These are phyloP conservation scores for Piper longum DNA, from an alignment of 164 flowering plant species.

Conservation along the genomic window DNA sequence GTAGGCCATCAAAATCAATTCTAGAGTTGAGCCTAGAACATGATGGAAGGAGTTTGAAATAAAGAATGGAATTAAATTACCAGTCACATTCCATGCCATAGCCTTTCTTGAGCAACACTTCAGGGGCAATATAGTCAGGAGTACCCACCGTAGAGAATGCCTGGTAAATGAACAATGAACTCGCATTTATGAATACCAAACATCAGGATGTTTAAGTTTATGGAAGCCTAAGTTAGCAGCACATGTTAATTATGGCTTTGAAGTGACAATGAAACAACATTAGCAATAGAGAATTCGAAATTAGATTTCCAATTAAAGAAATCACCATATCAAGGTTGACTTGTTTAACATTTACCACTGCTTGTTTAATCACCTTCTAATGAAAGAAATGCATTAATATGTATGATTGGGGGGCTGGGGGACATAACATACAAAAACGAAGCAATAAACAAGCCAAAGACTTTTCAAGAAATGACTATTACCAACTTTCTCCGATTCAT, in stretches of 20 bases:
- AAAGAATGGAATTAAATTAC: conserved; percentile 15
- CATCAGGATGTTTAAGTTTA: neutral
- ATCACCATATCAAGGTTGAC: too few relatives aligned
- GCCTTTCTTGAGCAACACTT: conserved; percentile 88
- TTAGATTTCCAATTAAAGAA: neutral
- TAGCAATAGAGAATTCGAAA: neutral
- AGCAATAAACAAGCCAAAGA: neutral
- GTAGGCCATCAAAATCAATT: too few relatives aligned
- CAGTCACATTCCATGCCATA: conserved; percentile 98
- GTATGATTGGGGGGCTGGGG: too few relatives aligned
- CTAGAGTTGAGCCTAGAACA: neutral
- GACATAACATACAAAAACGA: too few relatives aligned
- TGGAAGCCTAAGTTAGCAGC: neutral
- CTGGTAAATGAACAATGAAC: conserved; percentile 7
- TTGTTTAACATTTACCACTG: too few relatives aligned
- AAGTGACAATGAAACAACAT: neutral
- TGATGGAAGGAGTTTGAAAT: neutral
- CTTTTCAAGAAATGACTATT: conserved; percentile 5
- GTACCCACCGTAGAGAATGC: conserved; percentile 94
- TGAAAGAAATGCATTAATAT: too few relatives aligned
- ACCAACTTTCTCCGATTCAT: conserved; percentile 79
- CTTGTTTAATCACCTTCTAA: too few relatives aligned
- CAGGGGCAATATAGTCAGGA: conserved; percentile 96
- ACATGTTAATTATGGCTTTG: neutral
- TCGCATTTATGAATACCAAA: neutral